Conservation (phyloP, 306 rosid species). For the Pyrus betulifolia region DNA sequence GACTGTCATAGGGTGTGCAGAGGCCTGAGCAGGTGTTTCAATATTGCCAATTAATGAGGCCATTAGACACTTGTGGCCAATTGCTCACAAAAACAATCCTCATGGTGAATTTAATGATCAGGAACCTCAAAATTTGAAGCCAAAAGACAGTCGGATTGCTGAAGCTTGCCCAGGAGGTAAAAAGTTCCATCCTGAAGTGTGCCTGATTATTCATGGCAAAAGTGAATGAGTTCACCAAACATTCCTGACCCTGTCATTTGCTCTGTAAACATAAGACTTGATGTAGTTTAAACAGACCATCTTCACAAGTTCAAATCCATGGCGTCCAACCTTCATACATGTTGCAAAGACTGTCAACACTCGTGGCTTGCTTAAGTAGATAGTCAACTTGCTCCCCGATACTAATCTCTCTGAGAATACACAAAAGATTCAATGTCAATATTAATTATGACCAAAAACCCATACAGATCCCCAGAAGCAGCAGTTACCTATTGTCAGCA, state of each 20-base stretch:
- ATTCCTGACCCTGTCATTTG: conserved; percentile 16
- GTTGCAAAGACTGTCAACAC: conserved; percentile 88
- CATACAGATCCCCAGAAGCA: conserved; percentile 15
- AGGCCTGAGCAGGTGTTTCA: neutral
- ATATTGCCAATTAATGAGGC: neutral
- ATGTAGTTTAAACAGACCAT: conserved; percentile 10
- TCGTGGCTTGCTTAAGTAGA: conserved; percentile 89
- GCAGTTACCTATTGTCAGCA: conserved; percentile 57
- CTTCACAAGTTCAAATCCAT: conserved; percentile 68
- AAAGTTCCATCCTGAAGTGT: conserved; percentile 8
- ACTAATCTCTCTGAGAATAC: conserved; percentile 60
- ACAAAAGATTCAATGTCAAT: conserved; percentile 16
- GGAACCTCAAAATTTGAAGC: conserved; percentile 1
- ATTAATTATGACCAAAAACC: conserved; percentile 6
- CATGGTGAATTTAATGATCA: neutral
- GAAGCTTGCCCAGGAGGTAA: conserved; percentile 9
- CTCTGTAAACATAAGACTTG: conserved; percentile 8
- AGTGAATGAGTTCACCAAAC: neutral
- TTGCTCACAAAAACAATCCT: neutral
- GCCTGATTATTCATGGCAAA: conserved; percentile 9
- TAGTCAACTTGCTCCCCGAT: conserved; percentile 83
- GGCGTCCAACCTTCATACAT: conserved; percentile 99
- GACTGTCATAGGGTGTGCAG: neutral
- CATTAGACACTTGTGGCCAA: neutral
- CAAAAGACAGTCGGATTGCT: neutral